Evolutionary conservation across 352 stramenopile genomes (phyloP).

Genomic region (Phytophthora aleatoria): DNA sequence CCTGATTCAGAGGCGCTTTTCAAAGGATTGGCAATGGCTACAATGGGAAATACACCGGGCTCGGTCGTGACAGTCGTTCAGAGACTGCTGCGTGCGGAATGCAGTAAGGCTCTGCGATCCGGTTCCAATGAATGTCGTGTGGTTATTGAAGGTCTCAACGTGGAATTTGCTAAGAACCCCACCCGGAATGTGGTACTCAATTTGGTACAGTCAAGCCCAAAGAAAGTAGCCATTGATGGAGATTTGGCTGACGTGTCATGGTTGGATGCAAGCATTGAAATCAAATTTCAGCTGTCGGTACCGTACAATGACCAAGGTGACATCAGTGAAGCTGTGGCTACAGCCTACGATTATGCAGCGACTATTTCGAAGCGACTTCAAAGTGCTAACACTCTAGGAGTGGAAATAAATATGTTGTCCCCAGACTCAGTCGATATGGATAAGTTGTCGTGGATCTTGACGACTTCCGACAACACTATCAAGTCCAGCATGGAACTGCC

Average conservation of each 20-base stretch:
- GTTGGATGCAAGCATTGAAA: slow-evolving; percentile 27
- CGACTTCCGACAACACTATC: slow-evolving; percentile 4
- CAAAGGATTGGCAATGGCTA: slow-evolving; percentile 30
- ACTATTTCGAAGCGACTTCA: slow-evolving; percentile 36
- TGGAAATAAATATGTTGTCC: slow-evolving; percentile 2
- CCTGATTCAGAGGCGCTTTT: slow-evolving; percentile 38
- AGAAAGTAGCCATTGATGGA: slow-evolving; percentile 9
- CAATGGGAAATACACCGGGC: slow-evolving; percentile 11
- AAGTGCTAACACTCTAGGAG: slow-evolving; percentile 18
- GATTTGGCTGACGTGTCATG: slow-evolving; percentile 14
- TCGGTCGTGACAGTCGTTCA: slow-evolving; percentile 40
- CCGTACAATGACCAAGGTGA: slow-evolving; percentile 48
- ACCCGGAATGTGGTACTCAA: slow-evolving; percentile 30
- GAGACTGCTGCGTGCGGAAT: slow-evolving; percentile 42
- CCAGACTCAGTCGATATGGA: slow-evolving; percentile 12
- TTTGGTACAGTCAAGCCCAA: slow-evolving; percentile 15
- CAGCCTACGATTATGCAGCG: slow-evolving; percentile 39
- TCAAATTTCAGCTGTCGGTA: slow-evolving; percentile 50
- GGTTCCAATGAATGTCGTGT: slow-evolving; percentile 52
- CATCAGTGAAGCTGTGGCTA: slow-evolving; percentile 35
- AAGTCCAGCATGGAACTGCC: slow-evolving; percentile 17
- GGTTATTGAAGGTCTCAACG: slow-evolving; percentile 31
- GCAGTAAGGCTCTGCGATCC: slow-evolving; percentile 37
- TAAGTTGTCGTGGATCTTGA: slow-evolving; percentile 26
- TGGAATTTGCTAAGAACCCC: slow-evolving; percentile 34